A percentile compares a stretch with the other conserved stretches of the same genome.
These are phyloP conservation scores for Brasilioporus rufonigricans DNA, from an alignment of 768 basidiomycete genomes.

Conservation along the genomic window DNA sequence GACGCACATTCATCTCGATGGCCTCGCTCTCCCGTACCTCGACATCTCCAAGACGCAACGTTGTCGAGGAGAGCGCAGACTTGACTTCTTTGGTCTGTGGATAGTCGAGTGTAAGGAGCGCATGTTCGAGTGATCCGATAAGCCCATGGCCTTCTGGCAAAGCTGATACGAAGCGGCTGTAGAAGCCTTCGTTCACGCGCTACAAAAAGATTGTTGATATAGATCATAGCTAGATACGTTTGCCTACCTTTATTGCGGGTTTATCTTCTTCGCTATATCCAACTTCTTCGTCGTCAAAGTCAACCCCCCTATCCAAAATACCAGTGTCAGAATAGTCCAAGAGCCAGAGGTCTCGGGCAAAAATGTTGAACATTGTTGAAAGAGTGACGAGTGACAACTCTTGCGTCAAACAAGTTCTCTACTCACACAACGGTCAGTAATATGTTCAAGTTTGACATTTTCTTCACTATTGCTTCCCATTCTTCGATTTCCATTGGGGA, in stretches of 20 bases:
- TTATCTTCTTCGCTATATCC: slow-evolving; percentile 68
- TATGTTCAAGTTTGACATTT: slow-evolving; percentile 60
- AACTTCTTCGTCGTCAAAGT: slow-evolving; percentile 77
- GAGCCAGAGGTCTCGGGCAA: too few species aligned
- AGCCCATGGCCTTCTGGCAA: slow-evolving; percentile 33
- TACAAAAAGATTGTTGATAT: slow-evolving; percentile 27
- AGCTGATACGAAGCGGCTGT: slow-evolving; percentile 40
- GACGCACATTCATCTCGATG: slow-evolving; percentile 68
- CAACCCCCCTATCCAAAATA: slow-evolving; percentile 63
- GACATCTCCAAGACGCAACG: slow-evolving; percentile 76
- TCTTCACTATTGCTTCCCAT: slow-evolving; percentile 66
- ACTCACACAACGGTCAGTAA: slow-evolving; percentile 71
- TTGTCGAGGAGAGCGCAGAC: slow-evolving; percentile 61
- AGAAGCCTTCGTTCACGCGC: slow-evolving; percentile 78
- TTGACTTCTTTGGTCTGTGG: slow-evolving; percentile 70
- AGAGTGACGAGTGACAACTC: neutral
- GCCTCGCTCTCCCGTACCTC: slow-evolving; percentile 66
- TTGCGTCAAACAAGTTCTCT: neutral
- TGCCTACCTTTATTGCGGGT: slow-evolving; percentile 65
- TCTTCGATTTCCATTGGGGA: slow-evolving; percentile 69
- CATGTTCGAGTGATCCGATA: slow-evolving; percentile 30
- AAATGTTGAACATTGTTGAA: too few species aligned
- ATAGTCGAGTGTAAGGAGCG: slow-evolving; percentile 26
- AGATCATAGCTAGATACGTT: neutral
- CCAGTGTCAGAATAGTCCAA: slow-evolving; percentile 4